Evolutionary conservation across 1,284 basidiomycete genomes (phyloP), one percentile per base, ranked within the genome.

Genomic region (Agaricales sp.): DNA sequence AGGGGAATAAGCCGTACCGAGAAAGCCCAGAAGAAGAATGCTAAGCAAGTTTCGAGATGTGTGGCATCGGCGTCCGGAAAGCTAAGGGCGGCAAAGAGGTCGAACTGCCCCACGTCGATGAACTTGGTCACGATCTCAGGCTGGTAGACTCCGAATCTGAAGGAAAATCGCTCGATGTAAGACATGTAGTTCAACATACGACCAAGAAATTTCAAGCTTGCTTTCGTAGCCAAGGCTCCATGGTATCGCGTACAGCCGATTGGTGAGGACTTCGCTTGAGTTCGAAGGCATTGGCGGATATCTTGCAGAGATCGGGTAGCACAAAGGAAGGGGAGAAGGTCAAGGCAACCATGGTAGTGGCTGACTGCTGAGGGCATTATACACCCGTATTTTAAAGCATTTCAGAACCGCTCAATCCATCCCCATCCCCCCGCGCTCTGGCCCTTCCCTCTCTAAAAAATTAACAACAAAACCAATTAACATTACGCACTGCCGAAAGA

Each of bases 21-120:
- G 54, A 72, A 73, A 16, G 70, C 69, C 70, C 69, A 73, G 25
- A 70, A 61, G 58, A 69, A 70, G 53, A 73, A 73, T 38, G 65
- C 64, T 39, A 72, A 61, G 53, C 70, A 66, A 3, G 69, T 73
- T 8, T 61, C 64, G 25, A 72, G 63, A 47, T 71, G 71, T n/a
- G 57, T 52, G n/a, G 59, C 44, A 54, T 72, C 68, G 22, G 70
- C 70, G 44, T 73, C 67, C 2, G 71, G 67, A 53, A 70, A 72
- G 50, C 63, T 63, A 51, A 73, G 61, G 13, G 66, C 64, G 3
- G 69, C 68, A 50, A 71, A 72, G 3, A 67, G 58, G 47, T 70
- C 70, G 51, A 73, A 72, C 57, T 66, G 65, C n/a, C 64, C 62
- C n/a, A n/a, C n/a, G n/a, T n/a, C 21, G 63, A 61, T 57, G 51